Base-by-base conservation (phyloP, 2,329 filamentous ascomycete species). In the Cadophora sp. region DNA sequence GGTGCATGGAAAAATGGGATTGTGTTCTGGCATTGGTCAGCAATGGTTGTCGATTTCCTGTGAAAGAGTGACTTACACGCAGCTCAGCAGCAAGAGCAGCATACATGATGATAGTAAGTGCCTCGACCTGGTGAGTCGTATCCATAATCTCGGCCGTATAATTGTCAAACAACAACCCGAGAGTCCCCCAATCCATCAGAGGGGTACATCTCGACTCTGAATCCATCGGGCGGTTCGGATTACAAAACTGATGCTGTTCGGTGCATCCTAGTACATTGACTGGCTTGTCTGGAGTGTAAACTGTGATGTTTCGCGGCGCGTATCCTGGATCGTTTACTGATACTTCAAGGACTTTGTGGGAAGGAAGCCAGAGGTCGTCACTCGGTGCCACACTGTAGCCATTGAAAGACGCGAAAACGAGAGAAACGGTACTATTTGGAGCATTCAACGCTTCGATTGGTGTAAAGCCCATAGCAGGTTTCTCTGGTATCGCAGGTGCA, bases 161-260 rank as follows among this genome's bases (percentile, higher is more conserved):
- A 7, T 12, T 37, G 16, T 53, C 34, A 26, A 34, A 24, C 24
- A 50, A 22, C 11, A 34, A 12, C 22, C 9, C 27, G 24, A 37
- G 26, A 12, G 26, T 31, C 22, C 50, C 43, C 43, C 14, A 53
- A 7, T 50, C 40, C 24, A 55, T 27, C 26, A 55, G 26, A 34
- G 60, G 40, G 1, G 60, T 62, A 34, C 60, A 62, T 34, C 43
- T 31, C 22, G 26, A 24, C 6, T 46, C 48, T 2, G 60, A 50
- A 7, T 53, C 51, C 34, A 26, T 1, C 2, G 61, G 61, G 6
- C 61, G 61, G 24, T 63, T 63, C 2, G 48, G 61, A 19, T 63
- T 53, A 26, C 61, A 63, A 12, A 63, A 34, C 19, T 63, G 61
- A 27, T 55, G 61, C 12, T 63, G 46, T 37, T 63, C 61, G 8